A percentile compares a stretch with the other conserved stretches of the same genome.
These are phyloP conservation scores for Nannizziopsis arthrosporioides DNA, from an alignment of 2,329 filamentous ascomycete genomes.

Conservation along the genomic window DNA sequence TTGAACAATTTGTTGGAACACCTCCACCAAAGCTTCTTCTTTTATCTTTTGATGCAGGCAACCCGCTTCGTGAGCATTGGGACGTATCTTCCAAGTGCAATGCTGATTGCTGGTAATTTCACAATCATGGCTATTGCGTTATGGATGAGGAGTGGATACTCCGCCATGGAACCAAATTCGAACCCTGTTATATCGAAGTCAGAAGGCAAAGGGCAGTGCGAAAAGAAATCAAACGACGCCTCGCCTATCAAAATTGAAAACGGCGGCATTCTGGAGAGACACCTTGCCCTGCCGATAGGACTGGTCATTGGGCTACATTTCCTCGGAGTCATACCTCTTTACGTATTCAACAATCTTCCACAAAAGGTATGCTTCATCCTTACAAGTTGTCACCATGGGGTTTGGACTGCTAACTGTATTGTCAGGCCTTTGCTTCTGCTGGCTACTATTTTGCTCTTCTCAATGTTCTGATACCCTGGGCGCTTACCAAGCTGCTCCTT, in stretches of 20 bases:
- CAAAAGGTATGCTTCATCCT: slow-evolving; percentile 44
- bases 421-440: slow-evolving; percentile 47
- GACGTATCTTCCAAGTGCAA: slow-evolving; percentile 93
- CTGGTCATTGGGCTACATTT: slow-evolving; percentile 64
- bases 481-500: slow-evolving; percentile 46
- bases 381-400: not conserved
- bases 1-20: slow-evolving; percentile 95
- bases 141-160: slow-evolving; percentile 73
- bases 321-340: slow-evolving; percentile 67
- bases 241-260: slow-evolving; percentile 14
- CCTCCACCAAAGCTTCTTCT: slow-evolving; percentile 98
- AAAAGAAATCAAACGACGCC: slow-evolving; percentile 14
- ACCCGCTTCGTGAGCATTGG: slow-evolving; percentile 96
- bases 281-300: slow-evolving; percentile 46
- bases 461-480: slow-evolving; percentile 46
- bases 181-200: slow-evolving; percentile 24
- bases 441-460: slow-evolving; percentile 48
- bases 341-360: slow-evolving; percentile 67
- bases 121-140: slow-evolving; percentile 87
- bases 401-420: slow-evolving; percentile 15
- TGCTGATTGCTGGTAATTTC: slow-evolving; percentile 89
- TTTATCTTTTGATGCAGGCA: slow-evolving; percentile 85
- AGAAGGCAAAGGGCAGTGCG: slow-evolving; percentile 14
- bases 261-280: slow-evolving; percentile 27
- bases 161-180: slow-evolving; percentile 8